Evolutionary conservation across 2,329 filamentous ascomycete genomes (phyloP).

Genomic region (Monosporascus sp.): DNA sequence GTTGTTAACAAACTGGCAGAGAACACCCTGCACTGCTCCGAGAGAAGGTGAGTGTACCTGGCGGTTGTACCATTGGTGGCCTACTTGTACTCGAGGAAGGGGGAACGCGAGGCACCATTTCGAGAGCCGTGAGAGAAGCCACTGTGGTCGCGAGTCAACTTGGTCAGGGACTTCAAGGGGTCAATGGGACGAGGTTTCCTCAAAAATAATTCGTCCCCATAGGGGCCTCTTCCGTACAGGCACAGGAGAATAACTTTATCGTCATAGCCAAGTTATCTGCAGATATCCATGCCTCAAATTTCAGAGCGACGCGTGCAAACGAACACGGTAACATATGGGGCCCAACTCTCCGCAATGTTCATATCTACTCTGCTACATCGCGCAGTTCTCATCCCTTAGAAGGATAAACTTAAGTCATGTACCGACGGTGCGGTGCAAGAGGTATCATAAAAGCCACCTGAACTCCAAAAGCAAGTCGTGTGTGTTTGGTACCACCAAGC

Average conservation of each 20-base stretch:
- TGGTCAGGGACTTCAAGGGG: constrained; percentile 47
- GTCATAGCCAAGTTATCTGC: neutral
- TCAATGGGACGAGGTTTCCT: constrained; percentile 40
- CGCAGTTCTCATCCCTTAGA: neutral
- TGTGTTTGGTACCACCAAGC: constrained; percentile 7
- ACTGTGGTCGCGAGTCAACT: constrained; percentile 65
- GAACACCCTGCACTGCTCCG: constrained; percentile 71
- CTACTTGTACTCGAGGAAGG: constrained; percentile 71
- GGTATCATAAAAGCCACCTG: constrained; percentile 20
- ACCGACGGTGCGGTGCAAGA: constrained; percentile 17
- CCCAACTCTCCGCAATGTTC: neutral
- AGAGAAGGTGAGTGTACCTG: constrained; percentile 73
- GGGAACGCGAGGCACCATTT: constrained; percentile 59
- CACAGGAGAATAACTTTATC: too few species aligned
- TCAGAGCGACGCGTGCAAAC: neutral
- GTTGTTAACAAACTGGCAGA: neutral
- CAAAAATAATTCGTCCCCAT: neutral
- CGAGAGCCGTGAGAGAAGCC: constrained; percentile 65
- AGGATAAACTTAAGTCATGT: constrained; percentile 1
- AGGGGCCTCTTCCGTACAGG: too few species aligned
- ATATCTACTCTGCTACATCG: neutral
- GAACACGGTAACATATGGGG: neutral
- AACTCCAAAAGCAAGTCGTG: constrained; percentile 10
- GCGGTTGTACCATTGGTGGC: constrained; percentile 73
- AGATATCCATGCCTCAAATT: neutral